A percentile compares a stretch with the other conserved stretches of the same genome.
Conservation (phyloP, 225 moss, liverwort and hornwort genomes). For the Bryum argenteum region DNA sequence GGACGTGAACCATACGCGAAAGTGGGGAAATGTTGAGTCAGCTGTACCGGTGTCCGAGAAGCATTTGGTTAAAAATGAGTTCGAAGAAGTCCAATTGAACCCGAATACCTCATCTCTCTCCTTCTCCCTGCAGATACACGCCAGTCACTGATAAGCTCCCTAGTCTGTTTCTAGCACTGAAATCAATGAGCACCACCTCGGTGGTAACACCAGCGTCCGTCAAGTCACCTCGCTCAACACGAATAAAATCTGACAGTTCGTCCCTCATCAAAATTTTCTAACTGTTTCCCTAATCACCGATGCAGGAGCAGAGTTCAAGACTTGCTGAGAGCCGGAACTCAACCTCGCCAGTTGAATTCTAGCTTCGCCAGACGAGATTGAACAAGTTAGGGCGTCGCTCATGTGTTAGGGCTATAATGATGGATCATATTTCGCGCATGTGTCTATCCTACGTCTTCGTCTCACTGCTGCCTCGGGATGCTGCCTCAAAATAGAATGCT, state of each 20-base stretch:
- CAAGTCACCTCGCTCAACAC: not conserved
- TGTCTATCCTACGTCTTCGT: not conserved
- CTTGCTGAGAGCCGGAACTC: not conserved
- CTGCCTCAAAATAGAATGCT: not conserved
- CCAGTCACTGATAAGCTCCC: slow-evolving; percentile 13
- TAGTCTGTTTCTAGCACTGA: too few species aligned
- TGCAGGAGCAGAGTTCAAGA: not conserved
- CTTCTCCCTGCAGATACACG: slow-evolving; percentile 36
- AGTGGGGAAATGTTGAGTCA: not conserved
- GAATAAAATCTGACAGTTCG: not conserved
- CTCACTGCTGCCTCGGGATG: not conserved
- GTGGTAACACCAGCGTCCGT: not conserved
- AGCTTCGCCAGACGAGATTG: too few species aligned
- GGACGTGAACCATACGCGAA: not conserved
- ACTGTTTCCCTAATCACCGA: not conserved
- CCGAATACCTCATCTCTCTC: slow-evolving; percentile 49
- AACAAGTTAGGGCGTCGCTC: too few species aligned
- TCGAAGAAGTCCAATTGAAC: slow-evolving; percentile 20
- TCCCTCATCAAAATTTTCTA: not conserved
- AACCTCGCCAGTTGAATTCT: not conserved
- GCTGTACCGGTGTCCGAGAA: slow-evolving; percentile 33
- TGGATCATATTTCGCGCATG: not conserved
- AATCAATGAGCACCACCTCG: not conserved
- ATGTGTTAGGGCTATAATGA: too few species aligned
- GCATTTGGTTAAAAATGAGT: slow-evolving; percentile 30